Conservation (phyloP, 192 early-diverging fungal species). For the Funneliformis geosporum region DNA sequence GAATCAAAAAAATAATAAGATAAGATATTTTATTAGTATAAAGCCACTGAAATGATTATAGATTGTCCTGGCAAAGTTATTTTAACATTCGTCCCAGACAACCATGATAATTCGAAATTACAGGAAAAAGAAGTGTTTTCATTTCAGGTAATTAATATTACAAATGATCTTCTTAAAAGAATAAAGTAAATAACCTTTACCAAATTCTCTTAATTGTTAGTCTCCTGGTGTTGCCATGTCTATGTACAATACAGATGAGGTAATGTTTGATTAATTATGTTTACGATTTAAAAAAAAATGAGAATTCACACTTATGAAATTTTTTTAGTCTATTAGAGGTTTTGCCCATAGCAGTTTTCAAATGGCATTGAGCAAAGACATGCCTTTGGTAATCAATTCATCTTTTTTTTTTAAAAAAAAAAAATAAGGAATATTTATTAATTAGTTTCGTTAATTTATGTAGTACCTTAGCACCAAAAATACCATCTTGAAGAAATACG, state of each 20-base stretch:
- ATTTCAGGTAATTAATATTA: conserved; percentile 44
- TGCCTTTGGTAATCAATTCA: conserved; percentile 66
- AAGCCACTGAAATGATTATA: conserved; percentile 93
- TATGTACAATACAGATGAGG: conserved; percentile 93
- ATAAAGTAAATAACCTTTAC: not conserved
- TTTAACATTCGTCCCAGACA: conserved; percentile 83
- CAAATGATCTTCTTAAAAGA: not conserved
- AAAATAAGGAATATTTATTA: not conserved
- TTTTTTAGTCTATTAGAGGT: conserved; percentile 73
- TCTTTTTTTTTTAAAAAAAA: not conserved
- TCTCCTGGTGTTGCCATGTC: conserved; percentile 88
- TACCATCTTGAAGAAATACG: conserved; percentile 97
- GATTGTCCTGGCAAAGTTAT: conserved; percentile 89
- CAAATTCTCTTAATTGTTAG: conserved; percentile 20
- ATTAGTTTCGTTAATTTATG: not conserved
- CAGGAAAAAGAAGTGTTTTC: conserved; percentile 76
- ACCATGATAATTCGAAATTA: conserved; percentile 55
- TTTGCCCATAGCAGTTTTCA: conserved; percentile 96
- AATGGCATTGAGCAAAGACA: conserved; percentile 85
- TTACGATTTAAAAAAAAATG: not conserved
- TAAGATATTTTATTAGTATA: conserved; percentile 65
- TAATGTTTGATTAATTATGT: conserved; percentile 17
- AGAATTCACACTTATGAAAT: not conserved
- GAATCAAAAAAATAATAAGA: not conserved
- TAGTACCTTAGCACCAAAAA: conserved; percentile 94